These are phyloP conservation scores for Herpetomonas samuelpessoai DNA, from an alignment of 208 protist genomes.

Conservation along the genomic window DNA sequence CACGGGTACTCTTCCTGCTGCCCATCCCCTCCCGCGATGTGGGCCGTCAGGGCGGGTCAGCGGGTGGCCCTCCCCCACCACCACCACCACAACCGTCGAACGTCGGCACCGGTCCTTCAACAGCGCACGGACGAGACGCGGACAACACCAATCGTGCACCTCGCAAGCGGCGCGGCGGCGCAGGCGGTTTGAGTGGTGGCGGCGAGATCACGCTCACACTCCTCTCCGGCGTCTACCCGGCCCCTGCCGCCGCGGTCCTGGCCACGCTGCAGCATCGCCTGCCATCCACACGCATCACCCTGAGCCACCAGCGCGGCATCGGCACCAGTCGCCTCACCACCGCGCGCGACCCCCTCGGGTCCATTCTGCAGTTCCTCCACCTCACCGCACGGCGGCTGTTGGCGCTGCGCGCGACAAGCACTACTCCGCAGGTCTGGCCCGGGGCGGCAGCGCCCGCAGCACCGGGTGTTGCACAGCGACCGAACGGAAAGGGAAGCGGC, in stretches of 20 bases:
- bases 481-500: too few relatives aligned
- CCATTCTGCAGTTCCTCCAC: constrained; percentile 33
- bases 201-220: not conserved
- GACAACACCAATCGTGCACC: not conserved
- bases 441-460: not conserved
- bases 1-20: constrained; percentile 25
- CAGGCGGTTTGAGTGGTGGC: too few relatives aligned
- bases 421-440: constrained; percentile 6
- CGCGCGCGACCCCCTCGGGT: constrained; percentile 39
- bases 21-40: constrained; percentile 16
- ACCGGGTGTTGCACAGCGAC: too few relatives aligned
- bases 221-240: not conserved
- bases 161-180: not conserved
- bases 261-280: not conserved
- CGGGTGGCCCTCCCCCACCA: too few relatives aligned
- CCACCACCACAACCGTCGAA: too few relatives aligned
- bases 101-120: too few relatives aligned
- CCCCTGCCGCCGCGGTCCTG: not conserved
- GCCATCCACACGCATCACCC: not conserved
- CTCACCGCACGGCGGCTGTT: constrained; percentile 47
- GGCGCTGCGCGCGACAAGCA: constrained; percentile 19
- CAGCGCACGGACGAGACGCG: too few relatives aligned
- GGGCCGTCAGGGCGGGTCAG: not conserved
- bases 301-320: not conserved
- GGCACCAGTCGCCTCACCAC: constrained; percentile 17